Conservation (phyloP, 345 rosid species). For the Cochlearia excelsa region DNA sequence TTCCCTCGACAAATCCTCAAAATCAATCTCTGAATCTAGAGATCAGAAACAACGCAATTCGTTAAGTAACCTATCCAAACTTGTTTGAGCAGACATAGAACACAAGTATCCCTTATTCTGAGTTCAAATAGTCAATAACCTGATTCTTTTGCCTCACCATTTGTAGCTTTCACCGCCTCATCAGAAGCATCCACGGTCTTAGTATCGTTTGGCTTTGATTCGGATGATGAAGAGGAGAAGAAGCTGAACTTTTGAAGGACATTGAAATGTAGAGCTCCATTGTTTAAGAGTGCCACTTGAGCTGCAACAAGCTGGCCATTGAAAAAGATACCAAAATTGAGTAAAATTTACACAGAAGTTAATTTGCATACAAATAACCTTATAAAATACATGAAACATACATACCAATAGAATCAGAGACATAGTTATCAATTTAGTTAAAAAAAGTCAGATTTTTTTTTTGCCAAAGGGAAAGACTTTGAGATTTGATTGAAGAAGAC, state of each 20-base stretch:
- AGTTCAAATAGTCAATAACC: slow-evolving; percentile 33
- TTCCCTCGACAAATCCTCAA: slow-evolving; percentile 59
- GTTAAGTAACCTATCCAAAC: slow-evolving; percentile 43
- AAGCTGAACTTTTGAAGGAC: slow-evolving; percentile 51
- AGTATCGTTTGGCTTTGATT: slow-evolving; percentile 34
- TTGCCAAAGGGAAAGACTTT: not conserved
- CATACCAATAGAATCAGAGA: too few species aligned
- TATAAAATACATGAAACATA: too few species aligned
- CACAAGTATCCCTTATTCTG: slow-evolving; percentile 8
- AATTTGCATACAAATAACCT: too few species aligned
- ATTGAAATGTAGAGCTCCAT: slow-evolving; percentile 37
- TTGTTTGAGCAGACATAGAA: slow-evolving; percentile 35
- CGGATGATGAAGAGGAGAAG: slow-evolving; percentile 64
- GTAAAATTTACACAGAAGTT: too few species aligned
- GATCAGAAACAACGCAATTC: slow-evolving; percentile 38
- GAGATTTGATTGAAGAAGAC: slow-evolving; percentile 16
- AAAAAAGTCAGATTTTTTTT: too few species aligned
- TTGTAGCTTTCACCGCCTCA: not conserved
- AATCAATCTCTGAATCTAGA: slow-evolving; percentile 55
- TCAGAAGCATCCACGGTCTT: slow-evolving; percentile 35
- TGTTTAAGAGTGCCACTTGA: slow-evolving; percentile 46
- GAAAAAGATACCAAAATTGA: too few species aligned
- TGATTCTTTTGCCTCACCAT: slow-evolving; percentile 36
- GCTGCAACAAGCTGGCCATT: slow-evolving; percentile 39
- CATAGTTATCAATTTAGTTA: too few species aligned